phyloP scores from a whole-genome alignment of 1,139 yeast genomes.

The Suhomyces panamericanus region DNA sequence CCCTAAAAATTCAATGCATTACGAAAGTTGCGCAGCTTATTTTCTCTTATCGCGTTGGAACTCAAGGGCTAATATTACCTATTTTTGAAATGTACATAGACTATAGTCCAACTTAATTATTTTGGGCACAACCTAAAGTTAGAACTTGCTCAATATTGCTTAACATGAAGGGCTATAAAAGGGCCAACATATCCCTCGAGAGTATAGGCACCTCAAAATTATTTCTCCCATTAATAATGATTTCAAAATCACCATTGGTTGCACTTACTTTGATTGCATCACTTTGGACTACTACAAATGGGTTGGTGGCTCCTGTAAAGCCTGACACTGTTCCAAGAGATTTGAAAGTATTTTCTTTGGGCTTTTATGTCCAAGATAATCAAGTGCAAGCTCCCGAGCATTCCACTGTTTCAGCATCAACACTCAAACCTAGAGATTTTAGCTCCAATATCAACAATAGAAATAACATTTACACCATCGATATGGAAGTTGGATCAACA shows the following conservation, averaged over 20 bases:
- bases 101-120: too few relatives aligned
- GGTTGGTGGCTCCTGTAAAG: neutral
- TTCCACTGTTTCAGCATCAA: neutral
- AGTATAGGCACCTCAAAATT: neutral
- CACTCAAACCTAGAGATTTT: neutral
- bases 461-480: slow-evolving; percentile 3
- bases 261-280: neutral
- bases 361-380: neutral
- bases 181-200: too few relatives aligned
- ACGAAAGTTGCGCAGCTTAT: too few relatives aligned
- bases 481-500: slow-evolving; percentile 16
- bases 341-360: neutral
- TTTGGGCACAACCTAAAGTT: too few relatives aligned
- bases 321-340: neutral
- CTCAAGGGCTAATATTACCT: too few relatives aligned
- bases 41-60: too few relatives aligned
- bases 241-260: neutral
- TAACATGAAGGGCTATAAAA: too few relatives aligned
- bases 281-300: neutral
- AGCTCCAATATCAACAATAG: neutral
- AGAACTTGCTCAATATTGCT: too few relatives aligned
- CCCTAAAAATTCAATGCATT: too few relatives aligned
- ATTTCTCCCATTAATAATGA: neutral
- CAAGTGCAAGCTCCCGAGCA: neutral
- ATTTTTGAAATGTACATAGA: too few relatives aligned